A percentile compares a stretch with the other conserved stretches of the same genome.
Conservation (phyloP, 495 filamentous ascomycete genomes). For the Talaromyces adpressus region DNA sequence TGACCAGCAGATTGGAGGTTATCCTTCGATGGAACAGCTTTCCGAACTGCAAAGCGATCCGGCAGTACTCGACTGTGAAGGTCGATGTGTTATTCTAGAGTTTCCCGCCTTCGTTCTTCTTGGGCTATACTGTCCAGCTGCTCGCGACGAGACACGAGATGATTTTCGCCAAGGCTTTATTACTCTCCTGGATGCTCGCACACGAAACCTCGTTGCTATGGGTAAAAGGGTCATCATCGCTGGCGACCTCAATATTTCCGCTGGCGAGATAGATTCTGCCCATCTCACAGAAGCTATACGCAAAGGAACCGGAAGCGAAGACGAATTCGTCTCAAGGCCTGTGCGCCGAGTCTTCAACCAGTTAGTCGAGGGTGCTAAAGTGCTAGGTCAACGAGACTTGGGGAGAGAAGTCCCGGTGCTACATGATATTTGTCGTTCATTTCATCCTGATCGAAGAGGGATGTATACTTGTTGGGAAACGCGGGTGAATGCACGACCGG, state of each 20-base stretch:
- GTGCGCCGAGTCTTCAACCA: conserved; percentile 83
- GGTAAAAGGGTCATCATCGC: conserved; percentile 79
- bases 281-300: conserved; percentile 59
- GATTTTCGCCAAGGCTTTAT: conserved; percentile 78
- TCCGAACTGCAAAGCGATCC: conserved; percentile 56
- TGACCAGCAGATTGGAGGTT: conserved; percentile 87
- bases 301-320: conserved; percentile 58
- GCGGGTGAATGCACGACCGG: conserved; percentile 78
- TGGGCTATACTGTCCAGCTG: conserved; percentile 84
- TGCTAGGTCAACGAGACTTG: conserved; percentile 61
- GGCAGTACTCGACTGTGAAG: conserved; percentile 75
- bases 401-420: conserved; percentile 69
- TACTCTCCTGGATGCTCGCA: conserved; percentile 67
- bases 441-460: conserved; percentile 68
- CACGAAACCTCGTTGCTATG: conserved; percentile 73
- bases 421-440: conserved; percentile 79
- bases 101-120: conserved; percentile 93
- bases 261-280: conserved; percentile 67
- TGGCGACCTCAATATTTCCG: conserved; percentile 86
- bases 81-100: conserved; percentile 85
- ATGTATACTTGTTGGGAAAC: conserved; percentile 98
- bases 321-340: conserved; percentile 66
- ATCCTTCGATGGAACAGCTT: conserved; percentile 65
- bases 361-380: conserved; percentile 63
- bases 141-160: conserved; percentile 75